phyloP scores from a whole-genome alignment of 306 rosid species.

The Cicer pinnatifidum region DNA sequence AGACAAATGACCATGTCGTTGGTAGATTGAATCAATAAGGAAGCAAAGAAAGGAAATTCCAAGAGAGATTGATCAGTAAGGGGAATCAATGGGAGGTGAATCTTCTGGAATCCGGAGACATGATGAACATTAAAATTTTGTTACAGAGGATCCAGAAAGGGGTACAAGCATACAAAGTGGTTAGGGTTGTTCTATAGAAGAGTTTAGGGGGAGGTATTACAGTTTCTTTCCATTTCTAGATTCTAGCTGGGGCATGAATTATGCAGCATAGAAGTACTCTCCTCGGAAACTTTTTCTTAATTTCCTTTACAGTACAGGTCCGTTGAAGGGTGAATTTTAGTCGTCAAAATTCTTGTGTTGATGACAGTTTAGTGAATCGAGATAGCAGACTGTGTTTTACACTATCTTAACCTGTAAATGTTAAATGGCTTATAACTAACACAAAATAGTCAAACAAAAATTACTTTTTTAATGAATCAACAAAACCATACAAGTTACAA shows the following conservation, averaged over 20 bases:
- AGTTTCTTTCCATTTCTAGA: conserved; percentile 29
- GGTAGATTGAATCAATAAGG: conserved; percentile 2
- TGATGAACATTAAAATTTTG: conserved; percentile 6
- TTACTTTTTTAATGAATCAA: neutral
- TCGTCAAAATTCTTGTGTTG: neutral
- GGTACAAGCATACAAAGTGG: neutral
- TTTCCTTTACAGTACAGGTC: conserved; percentile 10
- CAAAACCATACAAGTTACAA: neutral
- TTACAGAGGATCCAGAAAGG: neutral
- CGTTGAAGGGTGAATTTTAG: neutral
- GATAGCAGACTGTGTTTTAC: neutral
- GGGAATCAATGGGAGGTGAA: neutral
- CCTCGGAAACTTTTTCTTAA: conserved; percentile 8
- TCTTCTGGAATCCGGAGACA: conserved; percentile 19
- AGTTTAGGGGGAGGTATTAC: conserved; percentile 18
- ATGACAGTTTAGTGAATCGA: neutral
- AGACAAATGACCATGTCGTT: neutral
- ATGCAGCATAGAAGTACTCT: neutral
- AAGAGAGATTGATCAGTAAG: conserved; percentile 11
- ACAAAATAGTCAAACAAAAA: conserved; percentile 5
- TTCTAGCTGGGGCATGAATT: conserved; percentile 9
- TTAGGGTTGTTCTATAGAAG: neutral
- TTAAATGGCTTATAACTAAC: neutral
- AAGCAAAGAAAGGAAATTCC: conserved; percentile 21
- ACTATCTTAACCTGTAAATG: conserved; percentile 16